Percentiles rank a stretch among this genome's conserved stretches.
These are phyloP conservation scores for Calocybe gambosa DNA, from an alignment of 1,284 basidiomycete species.

Conservation along the genomic window DNA sequence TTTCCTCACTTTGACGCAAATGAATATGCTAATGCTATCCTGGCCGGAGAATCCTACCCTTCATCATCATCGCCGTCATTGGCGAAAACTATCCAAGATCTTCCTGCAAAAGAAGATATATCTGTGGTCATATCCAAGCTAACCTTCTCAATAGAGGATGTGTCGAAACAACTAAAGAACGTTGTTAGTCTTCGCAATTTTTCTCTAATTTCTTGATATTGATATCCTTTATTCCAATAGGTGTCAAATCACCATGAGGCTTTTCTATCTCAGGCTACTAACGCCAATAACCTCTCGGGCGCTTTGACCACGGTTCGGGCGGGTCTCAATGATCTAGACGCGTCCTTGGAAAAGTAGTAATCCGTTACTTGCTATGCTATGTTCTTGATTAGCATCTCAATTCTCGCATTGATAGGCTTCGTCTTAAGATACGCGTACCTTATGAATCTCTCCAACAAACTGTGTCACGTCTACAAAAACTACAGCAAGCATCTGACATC, in stretches of 20 bases:
- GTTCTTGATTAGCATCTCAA: constrained; percentile 9
- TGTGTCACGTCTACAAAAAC: constrained; percentile 66
- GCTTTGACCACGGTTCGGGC: constrained; percentile 55
- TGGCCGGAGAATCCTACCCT: constrained; percentile 74
- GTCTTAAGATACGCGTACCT: constrained; percentile 78
- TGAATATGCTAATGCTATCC: constrained; percentile 82
- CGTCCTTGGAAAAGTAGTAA: constrained; percentile 59
- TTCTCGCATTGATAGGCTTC: constrained; percentile 47
- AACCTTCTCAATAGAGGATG: constrained; percentile 80
- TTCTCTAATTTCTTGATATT: background rate
- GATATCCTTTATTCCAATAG: constrained; percentile 26
- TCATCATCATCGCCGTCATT: constrained; percentile 26
- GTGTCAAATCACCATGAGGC: constrained; percentile 70
- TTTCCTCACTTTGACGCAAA: constrained; percentile 73
- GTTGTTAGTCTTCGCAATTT: constrained; percentile 55
- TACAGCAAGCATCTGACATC: constrained; percentile 80
- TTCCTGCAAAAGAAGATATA: constrained; percentile 74
- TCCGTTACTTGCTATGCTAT: constrained; percentile 22
- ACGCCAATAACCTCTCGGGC: constrained; percentile 56
- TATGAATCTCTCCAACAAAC: constrained; percentile 68
- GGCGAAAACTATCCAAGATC: constrained; percentile 37
- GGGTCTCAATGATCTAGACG: constrained; percentile 64
- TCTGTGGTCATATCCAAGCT: constrained; percentile 81
- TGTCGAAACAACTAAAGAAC: constrained; percentile 79
- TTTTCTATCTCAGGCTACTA: constrained; percentile 65